These are phyloP conservation scores for Nitzschia palea DNA, from an alignment of 108 stramenopile species.

Conservation along the genomic window DNA sequence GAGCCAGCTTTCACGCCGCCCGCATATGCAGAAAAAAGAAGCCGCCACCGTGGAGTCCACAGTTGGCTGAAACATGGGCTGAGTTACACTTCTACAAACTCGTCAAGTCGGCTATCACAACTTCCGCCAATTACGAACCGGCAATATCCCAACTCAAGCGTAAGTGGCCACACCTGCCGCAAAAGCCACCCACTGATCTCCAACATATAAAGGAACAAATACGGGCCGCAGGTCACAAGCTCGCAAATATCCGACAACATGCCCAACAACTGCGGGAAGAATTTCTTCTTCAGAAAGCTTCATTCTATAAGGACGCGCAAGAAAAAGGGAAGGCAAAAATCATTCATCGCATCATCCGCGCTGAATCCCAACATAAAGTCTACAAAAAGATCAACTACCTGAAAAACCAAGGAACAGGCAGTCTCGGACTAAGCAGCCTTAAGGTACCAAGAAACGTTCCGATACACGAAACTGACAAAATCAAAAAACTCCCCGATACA, in stretches of 20 bases:
- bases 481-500: neutral
- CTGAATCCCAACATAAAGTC: neutral
- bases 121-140: neutral
- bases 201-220: neutral
- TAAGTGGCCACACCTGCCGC: neutral
- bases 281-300: neutral
- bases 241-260: neutral
- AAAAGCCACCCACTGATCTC: neutral
- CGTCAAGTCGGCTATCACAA: neutral
- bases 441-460: neutral
- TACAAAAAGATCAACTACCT: neutral
- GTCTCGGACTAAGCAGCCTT: neutral
- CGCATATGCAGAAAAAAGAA: neutral
- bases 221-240: neutral
- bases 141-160: neutral
- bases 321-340: neutral
- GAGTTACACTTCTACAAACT: neutral
- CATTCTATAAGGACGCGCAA: neutral
- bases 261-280: neutral
- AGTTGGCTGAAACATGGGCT: neutral
- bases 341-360: neutral
- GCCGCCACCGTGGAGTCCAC: neutral
- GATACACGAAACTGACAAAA: neutral
- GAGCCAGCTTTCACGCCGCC: neutral
- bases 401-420: neutral